Percentiles rank a stretch among this genome's conserved stretches.
phyloP scores from a whole-genome alignment of 345 rosid species.

The Turnera subulata region DNA sequence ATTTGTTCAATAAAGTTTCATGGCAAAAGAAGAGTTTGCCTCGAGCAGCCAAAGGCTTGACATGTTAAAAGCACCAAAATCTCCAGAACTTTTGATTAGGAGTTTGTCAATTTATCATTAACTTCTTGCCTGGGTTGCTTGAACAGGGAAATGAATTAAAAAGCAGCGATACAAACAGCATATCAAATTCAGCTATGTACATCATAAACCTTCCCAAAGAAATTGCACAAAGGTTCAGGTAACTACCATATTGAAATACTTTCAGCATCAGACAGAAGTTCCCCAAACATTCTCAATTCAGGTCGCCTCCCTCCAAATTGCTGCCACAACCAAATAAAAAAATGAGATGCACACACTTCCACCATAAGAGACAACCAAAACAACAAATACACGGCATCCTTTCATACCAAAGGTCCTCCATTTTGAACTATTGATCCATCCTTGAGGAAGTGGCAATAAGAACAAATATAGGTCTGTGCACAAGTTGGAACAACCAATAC shows the following conservation, averaged over 20 bases:
- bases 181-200: not conserved
- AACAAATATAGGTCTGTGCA: slow-evolving; percentile 34
- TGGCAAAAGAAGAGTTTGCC: too few relatives aligned
- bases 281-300: slow-evolving; percentile 35
- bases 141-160: too few relatives aligned
- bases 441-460: slow-evolving; percentile 37
- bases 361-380: not conserved
- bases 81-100: too few relatives aligned
- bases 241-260: slow-evolving; percentile 42
- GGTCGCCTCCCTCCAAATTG: slow-evolving; percentile 28
- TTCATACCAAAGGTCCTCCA: slow-evolving; percentile 40
- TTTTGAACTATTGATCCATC: slow-evolving; percentile 23
- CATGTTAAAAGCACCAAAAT: too few relatives aligned
- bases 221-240: not conserved
- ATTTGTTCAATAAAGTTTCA: too few relatives aligned
- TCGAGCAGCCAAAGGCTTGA: too few relatives aligned
- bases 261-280: slow-evolving; percentile 40
- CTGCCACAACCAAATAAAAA: slow-evolving; percentile 30
- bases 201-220: not conserved
- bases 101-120: too few relatives aligned
- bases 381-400: slow-evolving; percentile 3
- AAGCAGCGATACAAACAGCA: not conserved
- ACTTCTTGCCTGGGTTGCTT: too few relatives aligned
- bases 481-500: slow-evolving; percentile 17
- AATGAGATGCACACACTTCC: slow-evolving; percentile 13